Evolutionary conservation across 208 protist genomes (phyloP), one percentile per base, ranked within the genome.

Genomic region (Trichomonas tenax): DNA sequence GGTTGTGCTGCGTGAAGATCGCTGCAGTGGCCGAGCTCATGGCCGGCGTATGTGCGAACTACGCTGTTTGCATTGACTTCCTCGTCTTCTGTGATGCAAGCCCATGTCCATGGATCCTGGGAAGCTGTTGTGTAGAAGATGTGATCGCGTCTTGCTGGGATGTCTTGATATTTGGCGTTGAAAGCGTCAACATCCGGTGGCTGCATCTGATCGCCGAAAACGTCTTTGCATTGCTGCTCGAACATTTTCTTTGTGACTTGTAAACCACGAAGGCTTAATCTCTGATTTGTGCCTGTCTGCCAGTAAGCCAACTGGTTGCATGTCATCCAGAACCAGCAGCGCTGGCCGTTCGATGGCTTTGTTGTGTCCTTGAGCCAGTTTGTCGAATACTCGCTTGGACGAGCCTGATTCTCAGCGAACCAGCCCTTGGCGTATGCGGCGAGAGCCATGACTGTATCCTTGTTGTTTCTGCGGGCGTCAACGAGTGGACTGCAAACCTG

Each of bases 241-340:
- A 93, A 93, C 9, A n/a, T 21, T 15, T 93, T 44, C 21, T 41
- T 34, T 58, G 40, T 93, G 8, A 93, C 15, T 26, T 51, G 9
- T 38, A 15, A 23, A 0, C 40, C 41, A 17, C 86, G 86, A 51
- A 93, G 11, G 2, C 21, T 17, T 48, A 41, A 17, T 51, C 86
- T 23, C 44, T 40, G 38, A 31, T 36, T 40, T 34, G 40, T 41
- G 38, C 10, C 41, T 36, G 17, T 58, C 44, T 93, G 86, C 86
- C 86, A 93, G 45, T 93, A 93, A 38, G 26, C 86, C 0, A 93
- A 31, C 46, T 93, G 44, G 44, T 93, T 93, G 44, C 86, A 93
- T 38, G 86, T 93, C 86, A 93, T 93, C 86, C 86, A 93, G 14
- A 93, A 38, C 86, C 86, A 93, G 86, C 86, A 93, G 11, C 86